Conservation (phyloP, 176 grass and related monocot genomes). For the Microstegium vimineum region DNA sequence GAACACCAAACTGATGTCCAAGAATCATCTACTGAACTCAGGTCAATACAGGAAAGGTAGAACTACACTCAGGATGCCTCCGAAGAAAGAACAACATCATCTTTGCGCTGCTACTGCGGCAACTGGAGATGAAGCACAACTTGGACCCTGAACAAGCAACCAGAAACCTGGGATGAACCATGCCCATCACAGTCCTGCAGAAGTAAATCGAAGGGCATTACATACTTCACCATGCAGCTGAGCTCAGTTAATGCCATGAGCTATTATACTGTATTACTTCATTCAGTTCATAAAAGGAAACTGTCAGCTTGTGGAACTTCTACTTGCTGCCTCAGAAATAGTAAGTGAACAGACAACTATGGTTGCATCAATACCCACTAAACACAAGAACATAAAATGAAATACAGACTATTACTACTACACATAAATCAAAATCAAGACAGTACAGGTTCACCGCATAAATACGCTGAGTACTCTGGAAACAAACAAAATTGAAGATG, state of each 20-base stretch:
- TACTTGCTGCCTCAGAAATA: slow-evolving; percentile 13
- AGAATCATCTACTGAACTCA: slow-evolving; percentile 22
- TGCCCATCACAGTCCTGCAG: slow-evolving; percentile 33
- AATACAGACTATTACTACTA: neutral
- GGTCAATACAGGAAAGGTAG: slow-evolving; percentile 1
- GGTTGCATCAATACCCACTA: neutral
- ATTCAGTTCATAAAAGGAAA: slow-evolving; percentile 15
- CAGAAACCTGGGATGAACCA: slow-evolving; percentile 40
- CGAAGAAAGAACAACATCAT: slow-evolving; percentile 32
- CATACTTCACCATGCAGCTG: neutral
- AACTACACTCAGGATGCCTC: slow-evolving; percentile 17
- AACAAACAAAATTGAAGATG: neutral
- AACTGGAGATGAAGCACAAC: slow-evolving; percentile 33
- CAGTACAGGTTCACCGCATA: neutral
- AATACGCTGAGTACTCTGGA: neutral
- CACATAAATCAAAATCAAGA: neutral
- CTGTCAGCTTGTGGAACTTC: slow-evolving; percentile 1
- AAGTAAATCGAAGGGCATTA: slow-evolving; percentile 19
- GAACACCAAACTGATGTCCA: neutral
- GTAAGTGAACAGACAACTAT: neutral
- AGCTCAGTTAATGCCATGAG: neutral
- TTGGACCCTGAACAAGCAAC: slow-evolving; percentile 46
- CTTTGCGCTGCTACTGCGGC: slow-evolving; percentile 2
- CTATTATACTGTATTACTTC: slow-evolving; percentile 15
- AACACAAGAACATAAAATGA: neutral